Evolutionary conservation across 805 yeast genomes (phyloP).

Genomic region (Metschnikowia continentalis): DNA sequence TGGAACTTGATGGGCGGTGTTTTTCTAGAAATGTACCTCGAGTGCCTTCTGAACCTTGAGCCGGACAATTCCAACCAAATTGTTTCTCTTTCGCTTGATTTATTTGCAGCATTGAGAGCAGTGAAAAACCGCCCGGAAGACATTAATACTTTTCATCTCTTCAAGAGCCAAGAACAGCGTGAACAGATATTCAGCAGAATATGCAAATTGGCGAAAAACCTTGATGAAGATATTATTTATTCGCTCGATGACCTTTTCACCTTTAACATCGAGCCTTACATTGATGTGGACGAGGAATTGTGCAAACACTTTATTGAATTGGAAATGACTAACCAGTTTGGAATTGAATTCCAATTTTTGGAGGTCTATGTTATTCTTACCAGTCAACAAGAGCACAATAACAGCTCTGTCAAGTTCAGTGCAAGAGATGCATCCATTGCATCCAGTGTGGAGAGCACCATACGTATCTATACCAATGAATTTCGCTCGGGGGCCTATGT

Average conservation of each 20-base stretch:
- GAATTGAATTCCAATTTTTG: slow-evolving; percentile 20
- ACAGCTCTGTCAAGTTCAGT: slow-evolving; percentile 8
- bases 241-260: slow-evolving; percentile 36
- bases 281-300: slow-evolving; percentile 22
- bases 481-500: slow-evolving; percentile 4
- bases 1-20: slow-evolving; percentile 71
- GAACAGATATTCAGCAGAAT: slow-evolving; percentile 4
- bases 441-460: slow-evolving; percentile 6
- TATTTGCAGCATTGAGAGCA: slow-evolving; percentile 31
- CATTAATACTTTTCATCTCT: slow-evolving; percentile 25
- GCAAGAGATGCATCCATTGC: slow-evolving; percentile 5
- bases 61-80: slow-evolving; percentile 26
- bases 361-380: slow-evolving; percentile 20
- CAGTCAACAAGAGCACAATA: slow-evolving; percentile 14
- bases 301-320: slow-evolving; percentile 39
- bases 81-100: slow-evolving; percentile 37
- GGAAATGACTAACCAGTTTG: slow-evolving; percentile 27
- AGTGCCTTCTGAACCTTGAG: slow-evolving; percentile 52
- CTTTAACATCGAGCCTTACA: slow-evolving; percentile 31
- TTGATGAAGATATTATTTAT: slow-evolving; percentile 14
- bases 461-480: slow-evolving; percentile 7
- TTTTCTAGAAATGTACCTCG: slow-evolving; percentile 63
- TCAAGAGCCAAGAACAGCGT: slow-evolving; percentile 17
- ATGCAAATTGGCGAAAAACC: slow-evolving; percentile 1
- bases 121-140: slow-evolving; percentile 16